These are phyloP conservation scores for Graphilbum ipis-grandicollis DNA, from an alignment of 2,329 filamentous ascomycete genomes.

Conservation along the genomic window DNA sequence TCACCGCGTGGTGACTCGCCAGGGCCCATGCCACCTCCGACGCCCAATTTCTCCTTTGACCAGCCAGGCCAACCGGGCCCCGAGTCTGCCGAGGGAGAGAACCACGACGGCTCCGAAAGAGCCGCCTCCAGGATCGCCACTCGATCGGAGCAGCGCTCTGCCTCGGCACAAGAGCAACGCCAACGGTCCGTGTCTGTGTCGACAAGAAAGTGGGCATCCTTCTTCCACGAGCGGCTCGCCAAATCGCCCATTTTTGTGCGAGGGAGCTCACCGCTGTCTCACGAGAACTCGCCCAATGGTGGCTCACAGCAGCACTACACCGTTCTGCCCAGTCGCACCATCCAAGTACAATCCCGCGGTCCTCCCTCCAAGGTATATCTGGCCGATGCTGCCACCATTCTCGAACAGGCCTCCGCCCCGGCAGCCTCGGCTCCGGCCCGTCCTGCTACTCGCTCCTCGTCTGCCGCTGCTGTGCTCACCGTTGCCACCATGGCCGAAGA, in stretches of 20 bases:
- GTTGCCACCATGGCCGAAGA: background rate
- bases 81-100: conserved; percentile 6
- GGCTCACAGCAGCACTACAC: background rate
- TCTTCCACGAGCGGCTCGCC: conserved; percentile 30
- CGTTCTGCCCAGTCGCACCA: conserved; percentile 13
- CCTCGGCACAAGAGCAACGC: conserved; percentile 1
- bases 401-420: conserved; percentile 6
- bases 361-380: conserved; percentile 17
- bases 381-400: conserved; percentile 15
- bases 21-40: conserved; percentile 5
- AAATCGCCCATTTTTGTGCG: conserved; percentile 12
- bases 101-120: conserved; percentile 1
- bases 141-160: background rate
- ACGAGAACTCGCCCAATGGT: conserved; percentile 9
- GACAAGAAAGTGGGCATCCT: conserved; percentile 31
- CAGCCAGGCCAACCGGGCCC: conserved; percentile 9
- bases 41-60: conserved; percentile 17
- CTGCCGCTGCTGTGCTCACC: conserved; percentile 1
- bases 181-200: conserved; percentile 3
- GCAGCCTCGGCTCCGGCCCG: background rate
- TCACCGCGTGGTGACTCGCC: conserved; percentile 7
- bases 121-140: too few relatives aligned
- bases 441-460: conserved; percentile 1
- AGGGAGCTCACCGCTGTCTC: conserved; percentile 11
- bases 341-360: conserved; percentile 11